Conservation (phyloP, 176 grass and related monocot species). For the Musa beccarii region DNA sequence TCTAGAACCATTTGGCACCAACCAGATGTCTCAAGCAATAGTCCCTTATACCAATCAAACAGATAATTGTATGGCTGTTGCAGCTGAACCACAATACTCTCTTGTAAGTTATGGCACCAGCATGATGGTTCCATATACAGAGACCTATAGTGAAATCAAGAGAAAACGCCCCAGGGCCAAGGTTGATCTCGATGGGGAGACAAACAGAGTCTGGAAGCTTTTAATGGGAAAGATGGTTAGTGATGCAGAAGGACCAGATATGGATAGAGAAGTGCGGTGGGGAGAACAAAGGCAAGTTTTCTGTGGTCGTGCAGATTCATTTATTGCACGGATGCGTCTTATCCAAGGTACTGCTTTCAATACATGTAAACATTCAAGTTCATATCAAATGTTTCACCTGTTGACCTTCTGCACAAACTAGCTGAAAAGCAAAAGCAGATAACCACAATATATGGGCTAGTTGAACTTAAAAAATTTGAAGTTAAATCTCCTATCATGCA, state of each 20-base stretch:
- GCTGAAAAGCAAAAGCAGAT: background rate
- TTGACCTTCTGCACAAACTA: background rate
- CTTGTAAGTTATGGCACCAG: conserved; percentile 30
- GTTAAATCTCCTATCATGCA: no score
- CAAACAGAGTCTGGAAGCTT: conserved; percentile 66
- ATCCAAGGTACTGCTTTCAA: conserved; percentile 51
- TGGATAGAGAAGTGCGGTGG: conserved; percentile 55
- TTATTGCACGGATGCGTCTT: conserved; percentile 59
- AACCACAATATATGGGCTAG: background rate
- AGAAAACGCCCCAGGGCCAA: conserved; percentile 46
- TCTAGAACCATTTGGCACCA: conserved; percentile 22
- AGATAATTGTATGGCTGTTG: conserved; percentile 21
- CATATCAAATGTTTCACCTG: background rate
- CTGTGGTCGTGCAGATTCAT: conserved; percentile 50
- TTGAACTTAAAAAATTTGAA: no score
- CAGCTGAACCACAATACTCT: conserved; percentile 25
- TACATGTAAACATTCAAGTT: no score
- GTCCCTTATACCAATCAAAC: conserved; percentile 31
- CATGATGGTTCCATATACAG: conserved; percentile 35
- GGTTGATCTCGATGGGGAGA: conserved; percentile 66
- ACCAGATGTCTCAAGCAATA: conserved; percentile 26
- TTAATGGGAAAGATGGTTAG: conserved; percentile 42
- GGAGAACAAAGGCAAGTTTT: conserved; percentile 57
- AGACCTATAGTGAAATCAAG: conserved; percentile 29
- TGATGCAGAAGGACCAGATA: conserved; percentile 31